Base-by-base conservation (phyloP, 192 early-diverging fungal genomes). In the Backusella tuberculispora region DNA sequence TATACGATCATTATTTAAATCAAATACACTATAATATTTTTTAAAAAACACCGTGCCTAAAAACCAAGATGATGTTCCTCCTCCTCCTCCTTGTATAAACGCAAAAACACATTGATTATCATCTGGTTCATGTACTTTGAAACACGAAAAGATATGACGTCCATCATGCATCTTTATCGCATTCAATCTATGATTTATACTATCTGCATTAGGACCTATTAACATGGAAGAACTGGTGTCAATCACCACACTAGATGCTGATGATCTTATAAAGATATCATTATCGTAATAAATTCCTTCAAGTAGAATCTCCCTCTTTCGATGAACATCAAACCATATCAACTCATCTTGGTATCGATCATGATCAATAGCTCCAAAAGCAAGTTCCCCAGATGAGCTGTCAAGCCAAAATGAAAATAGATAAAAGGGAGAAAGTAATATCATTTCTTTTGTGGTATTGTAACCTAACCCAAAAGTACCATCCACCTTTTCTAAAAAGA, bases 321-420 rank as follows among this genome's bases (percentile, higher is more conserved):
- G 50, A 9, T 19, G n/a, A 19, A 53, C n/a, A n/a, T 53, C 19
- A 10, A 19, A 19, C 50, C 50, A 53, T 6, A 7, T 10, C n/a
- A 53, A 53, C 50, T 53, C 50, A 53, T 53, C 19, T 53, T 53
- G 50, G n/a, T 21, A 53, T 53, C 50, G 50, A 19, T n/a, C 19
- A 21, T 53, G 19, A 53, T 53, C 50, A 53, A 53, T 53, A 9
- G 50, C 50, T 53, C 50, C 50, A 53, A 53, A 53, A 8, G n/a
- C 10, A 19, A 53, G 6, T 9, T 53, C 50, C 50, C 50, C 50
- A 21, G 19, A 21, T 19, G 19, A 53, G 19, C 8, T 17, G 19
- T n/a, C 8, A 6, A 53, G 19, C n/a, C 19, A 53, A 19, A 53
- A 21, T 24, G 50, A 53, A 53, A 53, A 53, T 19, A 53, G 50